A percentile compares a stretch with the other conserved stretches of the same genome.
Conservation (phyloP, 192 early-diverging fungal species). For the Gigaspora rosea region DNA sequence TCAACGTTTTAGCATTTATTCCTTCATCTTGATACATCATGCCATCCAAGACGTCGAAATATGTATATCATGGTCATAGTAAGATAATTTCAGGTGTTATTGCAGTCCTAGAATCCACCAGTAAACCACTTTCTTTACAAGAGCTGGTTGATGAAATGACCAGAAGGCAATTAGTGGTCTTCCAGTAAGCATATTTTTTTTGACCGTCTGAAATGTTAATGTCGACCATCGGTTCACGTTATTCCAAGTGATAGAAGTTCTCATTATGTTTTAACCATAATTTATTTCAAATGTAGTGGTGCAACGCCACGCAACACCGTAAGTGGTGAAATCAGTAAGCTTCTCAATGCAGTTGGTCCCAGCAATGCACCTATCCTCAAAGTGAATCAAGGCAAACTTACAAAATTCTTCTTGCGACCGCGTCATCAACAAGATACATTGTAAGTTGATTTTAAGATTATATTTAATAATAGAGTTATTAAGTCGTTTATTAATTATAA, state of each 20-base stretch:
- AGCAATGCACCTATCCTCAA: slow-evolving; percentile 31
- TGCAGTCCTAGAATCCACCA: slow-evolving; percentile 26
- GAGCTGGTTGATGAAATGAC: slow-evolving; percentile 34
- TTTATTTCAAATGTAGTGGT: slow-evolving; percentile 15
- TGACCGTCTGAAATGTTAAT: slow-evolving; percentile 4
- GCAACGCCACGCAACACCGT: slow-evolving; percentile 31
- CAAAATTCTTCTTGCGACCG: slow-evolving; percentile 27
- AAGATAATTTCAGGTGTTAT: slow-evolving; percentile 33
- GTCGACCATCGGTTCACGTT: background rate
- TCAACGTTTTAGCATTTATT: slow-evolving; percentile 10
- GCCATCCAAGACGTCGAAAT: slow-evolving; percentile 30
- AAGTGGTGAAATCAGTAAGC: slow-evolving; percentile 33
- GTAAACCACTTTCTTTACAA: slow-evolving; percentile 30
- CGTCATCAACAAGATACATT: slow-evolving; percentile 14
- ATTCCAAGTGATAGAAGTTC: background rate
- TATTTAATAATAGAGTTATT: background rate
- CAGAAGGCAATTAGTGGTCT: slow-evolving; percentile 28
- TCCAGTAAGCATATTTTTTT: slow-evolving; percentile 27
- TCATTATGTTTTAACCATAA: background rate
- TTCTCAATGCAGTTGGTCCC: slow-evolving; percentile 30
- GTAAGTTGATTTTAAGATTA: background rate
- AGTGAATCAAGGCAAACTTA: slow-evolving; percentile 33
- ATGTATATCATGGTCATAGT: slow-evolving; percentile 32
- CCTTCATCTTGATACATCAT: slow-evolving; percentile 19
- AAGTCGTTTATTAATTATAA: background rate